phyloP scores from a whole-genome alignment of 768 basidiomycete species.

The Leccinum subtestaceum region DNA sequence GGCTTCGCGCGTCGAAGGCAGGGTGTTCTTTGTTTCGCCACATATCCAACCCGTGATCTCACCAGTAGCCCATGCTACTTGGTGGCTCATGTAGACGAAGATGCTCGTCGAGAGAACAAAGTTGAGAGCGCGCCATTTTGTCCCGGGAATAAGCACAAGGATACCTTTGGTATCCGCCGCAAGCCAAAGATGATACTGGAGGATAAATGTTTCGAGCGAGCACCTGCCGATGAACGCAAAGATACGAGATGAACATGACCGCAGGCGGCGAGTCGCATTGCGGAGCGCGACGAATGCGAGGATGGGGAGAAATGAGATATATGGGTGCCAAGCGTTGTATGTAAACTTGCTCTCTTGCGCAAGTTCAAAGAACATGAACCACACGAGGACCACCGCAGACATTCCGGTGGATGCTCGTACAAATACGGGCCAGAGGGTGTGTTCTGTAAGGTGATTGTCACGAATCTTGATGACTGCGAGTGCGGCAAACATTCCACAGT shows the following conservation, averaged over 20 bases:
- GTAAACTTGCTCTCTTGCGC: conserved; percentile 72
- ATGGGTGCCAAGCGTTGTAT: conserved; percentile 86
- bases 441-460: conserved; percentile 67
- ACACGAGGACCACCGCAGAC: conserved; percentile 55
- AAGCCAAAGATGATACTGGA: conserved; percentile 87
- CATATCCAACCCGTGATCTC: conserved; percentile 64
- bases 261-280: conserved; percentile 68
- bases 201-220: conserved; percentile 88
- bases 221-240: conserved; percentile 85
- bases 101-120: conserved; percentile 70
- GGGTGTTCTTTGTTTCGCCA: conserved; percentile 28
- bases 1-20: conserved; percentile 20
- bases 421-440: conserved; percentile 58
- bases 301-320: conserved; percentile 78
- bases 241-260: conserved; percentile 62
- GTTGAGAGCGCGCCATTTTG: conserved; percentile 71
- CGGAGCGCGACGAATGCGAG: conserved; percentile 71
- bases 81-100: conserved; percentile 80
- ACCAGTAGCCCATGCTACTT: conserved; percentile 71
- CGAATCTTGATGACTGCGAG: conserved; percentile 72
- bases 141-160: conserved; percentile 74
- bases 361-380: conserved; percentile 86
- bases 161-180: conserved; percentile 82
- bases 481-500: conserved; percentile 80
- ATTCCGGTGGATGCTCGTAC: conserved; percentile 47